phyloP scores from a whole-genome alignment of 2,329 filamentous ascomycete species.

The Tolypocladium sp. region DNA sequence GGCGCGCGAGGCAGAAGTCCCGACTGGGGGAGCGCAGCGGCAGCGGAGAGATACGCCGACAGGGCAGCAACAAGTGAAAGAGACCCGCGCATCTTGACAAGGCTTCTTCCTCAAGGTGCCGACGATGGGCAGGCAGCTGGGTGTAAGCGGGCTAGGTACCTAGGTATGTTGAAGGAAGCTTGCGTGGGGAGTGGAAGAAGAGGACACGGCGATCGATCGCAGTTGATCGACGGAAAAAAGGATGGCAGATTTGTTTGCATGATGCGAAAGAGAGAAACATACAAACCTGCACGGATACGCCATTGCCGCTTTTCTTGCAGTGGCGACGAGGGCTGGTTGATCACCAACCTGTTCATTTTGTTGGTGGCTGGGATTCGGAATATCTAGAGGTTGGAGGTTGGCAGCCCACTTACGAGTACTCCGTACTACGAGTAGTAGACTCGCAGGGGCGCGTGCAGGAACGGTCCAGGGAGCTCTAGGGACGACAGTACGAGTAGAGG shows the following conservation, averaged over 20 bases:
- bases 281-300: neutral
- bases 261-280: neutral
- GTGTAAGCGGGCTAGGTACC: neutral
- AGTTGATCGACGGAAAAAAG: neutral
- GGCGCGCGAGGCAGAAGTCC: constrained; percentile 13
- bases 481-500: no score
- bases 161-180: neutral
- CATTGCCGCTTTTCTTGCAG: neutral
- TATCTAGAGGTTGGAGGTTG: neutral
- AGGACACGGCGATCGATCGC: neutral
- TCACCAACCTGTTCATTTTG: no score
- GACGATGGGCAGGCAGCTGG: neutral
- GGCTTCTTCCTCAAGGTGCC: constrained; percentile 6
- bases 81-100: constrained; percentile 19
- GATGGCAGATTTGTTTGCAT: neutral
- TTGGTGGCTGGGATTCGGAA: neutral
- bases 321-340: neutral
- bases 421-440: no score
- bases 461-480: neutral
- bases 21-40: constrained; percentile 18
- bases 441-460: neutral
- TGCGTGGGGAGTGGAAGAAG: neutral
- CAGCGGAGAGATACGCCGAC: constrained; percentile 14
- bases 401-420: neutral
- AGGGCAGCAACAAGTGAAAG: constrained; percentile 20